Conservation (phyloP, 1,284 basidiomycete species). For the Trametes pubescens region DNA sequence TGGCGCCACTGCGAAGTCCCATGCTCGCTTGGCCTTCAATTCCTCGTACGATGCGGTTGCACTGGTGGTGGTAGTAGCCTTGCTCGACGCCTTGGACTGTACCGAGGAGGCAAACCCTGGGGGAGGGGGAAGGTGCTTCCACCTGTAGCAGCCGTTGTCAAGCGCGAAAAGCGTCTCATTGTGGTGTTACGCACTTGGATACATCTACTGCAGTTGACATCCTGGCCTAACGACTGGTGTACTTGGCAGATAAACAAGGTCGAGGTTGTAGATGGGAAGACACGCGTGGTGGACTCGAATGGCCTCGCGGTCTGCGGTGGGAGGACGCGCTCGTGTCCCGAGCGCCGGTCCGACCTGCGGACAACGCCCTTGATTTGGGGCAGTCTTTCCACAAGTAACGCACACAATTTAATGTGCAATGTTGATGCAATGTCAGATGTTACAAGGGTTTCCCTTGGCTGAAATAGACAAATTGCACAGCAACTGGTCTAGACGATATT, state of each 20-base stretch:
- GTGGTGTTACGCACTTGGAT: slow-evolving; percentile 21
- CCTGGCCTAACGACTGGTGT: not conserved
- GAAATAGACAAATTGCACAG: too few species aligned
- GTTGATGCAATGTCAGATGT: too few species aligned
- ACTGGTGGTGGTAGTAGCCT: slow-evolving; percentile 46
- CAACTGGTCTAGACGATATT: too few species aligned
- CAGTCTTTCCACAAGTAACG: not conserved
- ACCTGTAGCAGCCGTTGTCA: slow-evolving; percentile 47
- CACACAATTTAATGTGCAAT: too few species aligned
- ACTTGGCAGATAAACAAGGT: not conserved
- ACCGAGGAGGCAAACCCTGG: slow-evolving; percentile 61
- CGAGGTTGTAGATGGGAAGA: not conserved
- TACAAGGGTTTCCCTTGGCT: too few species aligned
- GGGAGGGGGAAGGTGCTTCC: slow-evolving; percentile 66
- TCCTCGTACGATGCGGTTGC: slow-evolving; percentile 59
- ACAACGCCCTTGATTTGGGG: slow-evolving; percentile 2
- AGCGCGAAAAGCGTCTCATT: not conserved
- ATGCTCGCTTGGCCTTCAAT: slow-evolving; percentile 84
- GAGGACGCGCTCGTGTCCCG: not conserved
- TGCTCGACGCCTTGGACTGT: slow-evolving; percentile 54
- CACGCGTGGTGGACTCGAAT: not conserved
- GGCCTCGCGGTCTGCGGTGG: not conserved
- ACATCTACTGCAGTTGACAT: slow-evolving; percentile 23
- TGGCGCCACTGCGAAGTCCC: slow-evolving; percentile 86
- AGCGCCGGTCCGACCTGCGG: slow-evolving; percentile 15